Evolutionary conservation across 1,284 basidiomycete genomes (phyloP), one percentile per base, ranked within the genome.

Genomic region (Trametes polyzona): DNA sequence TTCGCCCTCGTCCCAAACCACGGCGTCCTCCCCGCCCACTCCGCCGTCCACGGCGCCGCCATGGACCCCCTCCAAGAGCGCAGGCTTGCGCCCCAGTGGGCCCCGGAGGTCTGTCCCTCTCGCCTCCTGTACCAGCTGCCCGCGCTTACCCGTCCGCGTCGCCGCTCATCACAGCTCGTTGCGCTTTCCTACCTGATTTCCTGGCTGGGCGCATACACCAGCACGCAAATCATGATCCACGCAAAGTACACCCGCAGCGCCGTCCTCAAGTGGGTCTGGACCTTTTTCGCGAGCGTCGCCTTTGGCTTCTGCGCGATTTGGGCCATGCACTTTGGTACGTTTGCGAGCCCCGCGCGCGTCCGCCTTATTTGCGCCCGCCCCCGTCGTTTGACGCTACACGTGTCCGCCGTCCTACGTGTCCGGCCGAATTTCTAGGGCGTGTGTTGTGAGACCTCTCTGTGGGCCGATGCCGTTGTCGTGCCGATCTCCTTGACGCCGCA

Each of bases 261-360:
- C 19, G 37, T 50, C 32, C 44, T 59, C 19, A 65, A 62, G 49
- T 69, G 65, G 66, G 21, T 69, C 12, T 72, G 69, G 69, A 67
- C 59, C 2, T 58, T 68, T 29, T 57, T 69, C 21, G 67, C 69
- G 14, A 72, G 70, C 46, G 47, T 72, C 26, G 67, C 68, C 6
- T 72, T 71, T 47, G 70, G 70, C 0, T 71, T 72, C 46, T 70
- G 68, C 29, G 69, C 67, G 5, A 70, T 72, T 17, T 72, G 70
- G 70, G 69, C 68, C 4, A 71, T 72, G 70, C 70, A 72, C 52
- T 72, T 72, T 35, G 67, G 70, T 71, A 52, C 47, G 70, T 62
- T 11, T n/a, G n/a, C 30, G 1, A 30, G 8, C n/a, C 19, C 2
- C 8, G 10, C 27, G 24, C 12, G 16, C 29, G 12, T 27, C 19